Percentiles rank a stretch among this genome's conserved stretches.
phyloP scores from a whole-genome alignment of 2,329 filamentous ascomycete genomes.

The Colletotrichum musae region DNA sequence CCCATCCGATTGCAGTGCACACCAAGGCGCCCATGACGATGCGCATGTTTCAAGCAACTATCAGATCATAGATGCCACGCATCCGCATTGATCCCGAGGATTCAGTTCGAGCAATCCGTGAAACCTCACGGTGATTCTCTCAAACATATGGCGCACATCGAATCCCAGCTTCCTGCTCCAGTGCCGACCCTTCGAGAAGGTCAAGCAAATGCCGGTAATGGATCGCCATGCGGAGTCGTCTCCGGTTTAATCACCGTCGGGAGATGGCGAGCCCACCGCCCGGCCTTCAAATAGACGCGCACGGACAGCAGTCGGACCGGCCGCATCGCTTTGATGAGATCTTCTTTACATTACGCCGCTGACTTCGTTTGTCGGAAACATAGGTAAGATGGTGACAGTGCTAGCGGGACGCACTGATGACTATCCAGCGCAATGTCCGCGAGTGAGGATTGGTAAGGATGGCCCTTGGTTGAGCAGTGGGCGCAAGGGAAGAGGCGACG shows the following conservation, averaged over 20 bases:
- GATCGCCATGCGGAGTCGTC: conserved; percentile 6
- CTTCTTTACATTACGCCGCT: conserved; percentile 7
- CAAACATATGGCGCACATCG: conserved; percentile 17
- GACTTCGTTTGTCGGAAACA: not conserved
- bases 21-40: conserved; percentile 3
- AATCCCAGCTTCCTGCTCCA: conserved; percentile 1
- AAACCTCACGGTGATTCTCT: conserved; percentile 21
- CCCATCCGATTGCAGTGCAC: not conserved
- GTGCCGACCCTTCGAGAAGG: not conserved
- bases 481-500: no score
- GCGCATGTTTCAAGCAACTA: conserved; percentile 27
- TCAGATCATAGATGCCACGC: conserved; percentile 16
- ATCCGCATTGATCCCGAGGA: conserved; percentile 18
- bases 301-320: conserved; percentile 9
- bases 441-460: no score
- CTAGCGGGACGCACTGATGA: no score
- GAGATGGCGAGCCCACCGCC: conserved; percentile 11
- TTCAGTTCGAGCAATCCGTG: conserved; percentile 14
- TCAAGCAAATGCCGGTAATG: conserved; percentile 8
- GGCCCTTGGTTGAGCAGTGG: no score
- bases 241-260: conserved; percentile 17
- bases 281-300: conserved; percentile 25
- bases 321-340: conserved; percentile 4
- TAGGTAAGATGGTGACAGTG: no score
- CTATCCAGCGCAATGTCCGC: no score